Evolutionary conservation across 257 asterid species (phyloP).

Genomic region (Nicotiana undulata): DNA sequence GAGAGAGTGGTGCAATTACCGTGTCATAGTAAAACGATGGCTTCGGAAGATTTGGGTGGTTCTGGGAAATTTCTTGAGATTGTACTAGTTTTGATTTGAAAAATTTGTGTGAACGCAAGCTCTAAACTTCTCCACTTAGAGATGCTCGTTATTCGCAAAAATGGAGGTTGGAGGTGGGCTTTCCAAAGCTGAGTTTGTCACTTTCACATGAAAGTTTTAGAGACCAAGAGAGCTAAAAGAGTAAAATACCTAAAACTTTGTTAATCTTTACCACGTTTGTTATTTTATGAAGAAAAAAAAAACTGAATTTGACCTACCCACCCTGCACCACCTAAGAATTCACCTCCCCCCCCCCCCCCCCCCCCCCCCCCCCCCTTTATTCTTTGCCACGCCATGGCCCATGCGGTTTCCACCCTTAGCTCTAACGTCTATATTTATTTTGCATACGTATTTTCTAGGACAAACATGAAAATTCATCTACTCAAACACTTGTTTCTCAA

Average conservation of each 20-base stretch:
- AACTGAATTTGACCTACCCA: neutral
- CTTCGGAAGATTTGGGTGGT: too few relatives aligned
- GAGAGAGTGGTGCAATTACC: too few relatives aligned
- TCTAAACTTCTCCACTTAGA: too few relatives aligned
- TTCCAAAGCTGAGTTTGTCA: too few relatives aligned
- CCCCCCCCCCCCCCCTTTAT: neutral
- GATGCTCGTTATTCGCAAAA: too few relatives aligned
- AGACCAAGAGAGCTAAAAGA: too few relatives aligned
- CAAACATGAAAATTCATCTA: neutral
- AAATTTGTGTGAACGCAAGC: too few relatives aligned
- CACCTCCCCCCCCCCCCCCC: neutral
- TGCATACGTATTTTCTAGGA: neutral
- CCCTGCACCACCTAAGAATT: neutral
- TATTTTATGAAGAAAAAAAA: neutral
- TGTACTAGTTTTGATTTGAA: too few relatives aligned
- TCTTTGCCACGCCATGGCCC: neutral
- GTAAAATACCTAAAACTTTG: neutral
- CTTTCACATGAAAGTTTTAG: too few relatives aligned
- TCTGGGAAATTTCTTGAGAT: too few relatives aligned
- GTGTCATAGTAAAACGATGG: too few relatives aligned
- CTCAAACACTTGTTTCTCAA: neutral
- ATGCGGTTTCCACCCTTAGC: neutral
- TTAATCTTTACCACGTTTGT: neutral
- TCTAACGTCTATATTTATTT: neutral
- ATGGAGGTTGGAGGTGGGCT: too few relatives aligned